Base-by-base conservation (phyloP, 495 filamentous ascomycete species). In the Aspergillus sparsus region DNA sequence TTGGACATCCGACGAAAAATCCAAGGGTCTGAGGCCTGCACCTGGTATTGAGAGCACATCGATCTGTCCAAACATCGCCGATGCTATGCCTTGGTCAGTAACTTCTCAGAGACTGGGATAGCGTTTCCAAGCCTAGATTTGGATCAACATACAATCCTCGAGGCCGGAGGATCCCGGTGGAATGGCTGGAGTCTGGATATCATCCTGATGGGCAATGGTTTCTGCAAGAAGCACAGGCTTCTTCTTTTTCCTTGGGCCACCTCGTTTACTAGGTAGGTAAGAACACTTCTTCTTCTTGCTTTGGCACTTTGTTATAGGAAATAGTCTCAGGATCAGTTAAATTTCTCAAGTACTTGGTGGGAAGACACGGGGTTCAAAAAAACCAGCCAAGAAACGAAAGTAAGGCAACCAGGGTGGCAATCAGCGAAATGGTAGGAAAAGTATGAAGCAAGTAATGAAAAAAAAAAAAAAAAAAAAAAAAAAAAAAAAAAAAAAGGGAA, bases 231-330 rank as follows among this genome's bases (percentile, higher is more conserved):
- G 50, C 2, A 72, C 66, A 11, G 66, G 12, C 60, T 68, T 76
- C 66, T 75, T 78, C 68, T 76, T 78, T 52, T 75, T 80, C 46
- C 83, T 76, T 47, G 82, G 79, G 11, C 83, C 82, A 57, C 83
- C 83, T 59, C 83, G 75, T 58, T 82, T 81, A 72, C 83, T 84
- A 16, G 82, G 81, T 34, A 82, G 68, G 67, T 84, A 85, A 7
- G 79, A 76, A 62, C 83, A 85, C 53, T 76, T 74, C 63, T 74
- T 78, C 56, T 75, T 72, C 70, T 82, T 84, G 62, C 68, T 74
- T 36, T 75, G 65, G 70, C 83, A 85, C 82, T 85, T 63, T 47
- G n/a, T 42, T 34, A 49, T 39, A 8, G 15, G 63, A 9, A 31
- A 33, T 35, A 12, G 53, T 33, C 9, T 54, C 32, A 54, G 60